A percentile compares a stretch with the other conserved stretches of the same genome.
phyloP scores from a whole-genome alignment of 345 rosid species.

The Nasturtium officinale region DNA sequence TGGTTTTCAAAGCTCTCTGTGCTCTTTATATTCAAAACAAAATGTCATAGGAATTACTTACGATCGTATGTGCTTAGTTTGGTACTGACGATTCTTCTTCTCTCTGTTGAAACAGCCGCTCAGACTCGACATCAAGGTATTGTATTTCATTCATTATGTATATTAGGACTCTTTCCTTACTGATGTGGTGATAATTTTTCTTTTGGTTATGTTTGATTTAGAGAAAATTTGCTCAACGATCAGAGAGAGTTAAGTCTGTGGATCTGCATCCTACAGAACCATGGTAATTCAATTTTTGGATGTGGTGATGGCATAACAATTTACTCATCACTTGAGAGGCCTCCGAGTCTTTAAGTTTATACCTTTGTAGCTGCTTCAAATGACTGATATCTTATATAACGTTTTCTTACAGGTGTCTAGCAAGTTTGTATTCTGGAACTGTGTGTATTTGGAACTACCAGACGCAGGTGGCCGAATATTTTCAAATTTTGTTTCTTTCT shows the following conservation, averaged over 20 bases:
- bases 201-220: constrained; percentile 41
- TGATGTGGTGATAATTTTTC: constrained; percentile 6
- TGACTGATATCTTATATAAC: constrained; percentile 3
- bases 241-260: constrained; percentile 69
- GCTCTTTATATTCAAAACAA: background rate
- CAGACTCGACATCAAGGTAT: constrained; percentile 45
- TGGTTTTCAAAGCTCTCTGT: constrained; percentile 24
- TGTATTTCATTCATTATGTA: background rate
- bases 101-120: constrained; percentile 39
- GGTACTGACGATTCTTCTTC: constrained; percentile 25
- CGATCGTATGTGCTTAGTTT: background rate
- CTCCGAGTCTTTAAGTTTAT: background rate
- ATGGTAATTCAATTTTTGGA: constrained; percentile 49
- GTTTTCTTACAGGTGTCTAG: constrained; percentile 50
- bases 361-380: constrained; percentile 2
- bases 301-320: constrained; percentile 4
- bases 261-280: constrained; percentile 77
- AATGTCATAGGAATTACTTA: background rate
- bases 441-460: constrained; percentile 75
- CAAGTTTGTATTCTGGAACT: constrained; percentile 69
- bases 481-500: background rate
- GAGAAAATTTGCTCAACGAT: constrained; percentile 57
- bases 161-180: background rate
- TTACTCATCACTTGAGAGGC: background rate
- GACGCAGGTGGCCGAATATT: constrained; percentile 67